Evolutionary conservation across 306 rosid species (phyloP), one percentile per base, ranked within the genome.

Genomic region (Cercis canadensis): DNA sequence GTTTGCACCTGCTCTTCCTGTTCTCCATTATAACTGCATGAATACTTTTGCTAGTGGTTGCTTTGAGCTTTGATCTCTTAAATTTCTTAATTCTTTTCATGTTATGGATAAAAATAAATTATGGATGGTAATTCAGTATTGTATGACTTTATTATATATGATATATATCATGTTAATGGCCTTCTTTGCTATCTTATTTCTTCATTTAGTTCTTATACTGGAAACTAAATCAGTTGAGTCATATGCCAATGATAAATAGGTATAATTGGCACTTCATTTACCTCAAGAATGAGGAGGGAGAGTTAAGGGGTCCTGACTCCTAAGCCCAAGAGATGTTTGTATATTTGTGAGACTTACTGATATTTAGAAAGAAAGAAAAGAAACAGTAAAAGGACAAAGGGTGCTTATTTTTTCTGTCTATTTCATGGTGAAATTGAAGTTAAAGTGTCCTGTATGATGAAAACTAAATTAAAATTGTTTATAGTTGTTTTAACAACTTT

Each of bases 1-100:
- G 99, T 95, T 67, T 77, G 87, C 59, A 34, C 45, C 80, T 61
- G 58, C n/a, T 78, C 52, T 53, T 65, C 73, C 74, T 70, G 53
- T 65, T 73, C 54, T 69, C 54, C 31, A 18, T 2, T 52, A 56
- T 34, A 61, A 47, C n/a, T 37, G 7, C 16, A 14, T 65, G 18
- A 6, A 36, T 40, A 4, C 50, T 29, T 80, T 66, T 1, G 47
- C 51, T 50, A 52, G 31, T 53, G 55, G 69, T 65, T 80, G 65
- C 71, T 52, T 60, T 37, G 53, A 64, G 58, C 53, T 55, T 74
- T 17, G 21, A 44, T 68, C 33, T 72, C 53, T 65, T 16, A 33
- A 46, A 40, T 72, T 46, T 55, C 50, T 15, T 62, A 54, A 39
- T 75, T 50, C 21, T 13, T n/a, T 57, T 51, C 31, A 33, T 33